Evolutionary conservation across 257 asterid species (phyloP).

Genomic region (Rhazya stricta): DNA sequence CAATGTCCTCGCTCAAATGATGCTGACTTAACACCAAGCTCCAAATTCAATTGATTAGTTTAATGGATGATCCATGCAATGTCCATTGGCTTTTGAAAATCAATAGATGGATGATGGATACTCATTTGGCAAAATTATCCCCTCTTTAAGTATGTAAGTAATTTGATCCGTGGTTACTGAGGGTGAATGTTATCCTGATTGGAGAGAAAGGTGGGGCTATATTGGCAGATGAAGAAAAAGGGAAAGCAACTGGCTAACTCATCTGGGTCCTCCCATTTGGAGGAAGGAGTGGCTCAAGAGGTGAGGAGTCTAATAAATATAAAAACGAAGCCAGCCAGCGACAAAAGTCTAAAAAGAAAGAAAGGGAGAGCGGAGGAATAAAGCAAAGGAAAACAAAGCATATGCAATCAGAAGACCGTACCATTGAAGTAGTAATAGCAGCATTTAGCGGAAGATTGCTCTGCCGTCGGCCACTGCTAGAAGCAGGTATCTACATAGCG

Average conservation of each 20-base stretch:
- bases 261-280: constrained; percentile 13
- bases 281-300: constrained; percentile 4
- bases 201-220: constrained; percentile 2
- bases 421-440: neutral
- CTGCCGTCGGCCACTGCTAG: constrained; percentile 40
- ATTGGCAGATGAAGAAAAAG: neutral
- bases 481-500: constrained; percentile 5
- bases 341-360: neutral
- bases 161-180: too few relatives aligned
- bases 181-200: too few relatives aligned
- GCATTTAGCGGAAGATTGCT: neutral
- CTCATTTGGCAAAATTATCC: too few relatives aligned
- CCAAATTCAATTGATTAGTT: neutral
- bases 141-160: too few relatives aligned
- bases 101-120: too few relatives aligned
- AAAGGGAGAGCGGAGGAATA: neutral
- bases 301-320: neutral
- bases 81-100: neutral
- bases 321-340: neutral
- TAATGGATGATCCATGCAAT: too few relatives aligned
- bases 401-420: constrained; percentile 6
- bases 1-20: neutral
- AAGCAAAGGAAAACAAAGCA: constrained; percentile 24
- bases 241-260: constrained; percentile 26
- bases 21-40: constrained; percentile 3